Conservation (phyloP, 805 yeast genomes). For the Yamadazyma kitorensis region DNA sequence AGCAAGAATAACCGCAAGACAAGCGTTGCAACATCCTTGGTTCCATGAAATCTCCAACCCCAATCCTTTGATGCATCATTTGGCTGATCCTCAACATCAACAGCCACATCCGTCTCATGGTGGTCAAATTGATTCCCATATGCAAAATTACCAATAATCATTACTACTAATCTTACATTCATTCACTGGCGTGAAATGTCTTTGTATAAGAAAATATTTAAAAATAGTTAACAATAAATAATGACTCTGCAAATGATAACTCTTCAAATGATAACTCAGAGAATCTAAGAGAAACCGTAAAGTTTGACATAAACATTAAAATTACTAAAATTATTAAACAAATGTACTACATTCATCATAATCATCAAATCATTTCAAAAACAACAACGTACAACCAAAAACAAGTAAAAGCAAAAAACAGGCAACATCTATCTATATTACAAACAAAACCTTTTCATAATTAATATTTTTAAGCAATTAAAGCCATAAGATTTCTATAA, state of each 20-base stretch:
- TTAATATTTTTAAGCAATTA: too few species aligned
- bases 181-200: too few species aligned
- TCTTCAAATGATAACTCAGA: too few species aligned
- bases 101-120: conserved; percentile 14
- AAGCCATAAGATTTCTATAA: too few species aligned
- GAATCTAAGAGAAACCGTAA: too few species aligned
- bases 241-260: too few species aligned
- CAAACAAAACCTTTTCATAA: neutral
- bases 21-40: conserved; percentile 72
- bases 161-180: neutral
- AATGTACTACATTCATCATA: conserved; percentile 11
- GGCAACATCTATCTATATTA: too few species aligned
- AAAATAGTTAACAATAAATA: too few species aligned
- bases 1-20: conserved; percentile 57
- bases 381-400: too few species aligned
- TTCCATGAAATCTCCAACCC: conserved; percentile 66
- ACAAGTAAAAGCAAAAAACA: too few species aligned
- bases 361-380: too few species aligned
- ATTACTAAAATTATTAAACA: conserved; percentile 10
- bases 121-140: conserved; percentile 15
- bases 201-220: too few species aligned
- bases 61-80: conserved; percentile 28
- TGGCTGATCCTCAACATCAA: conserved; percentile 33
- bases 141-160: conserved; percentile 8
- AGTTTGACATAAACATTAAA: conserved; percentile 1